phyloP scores from a whole-genome alignment of 2,329 filamentous ascomycete genomes.

The Epichloe sp. region DNA sequence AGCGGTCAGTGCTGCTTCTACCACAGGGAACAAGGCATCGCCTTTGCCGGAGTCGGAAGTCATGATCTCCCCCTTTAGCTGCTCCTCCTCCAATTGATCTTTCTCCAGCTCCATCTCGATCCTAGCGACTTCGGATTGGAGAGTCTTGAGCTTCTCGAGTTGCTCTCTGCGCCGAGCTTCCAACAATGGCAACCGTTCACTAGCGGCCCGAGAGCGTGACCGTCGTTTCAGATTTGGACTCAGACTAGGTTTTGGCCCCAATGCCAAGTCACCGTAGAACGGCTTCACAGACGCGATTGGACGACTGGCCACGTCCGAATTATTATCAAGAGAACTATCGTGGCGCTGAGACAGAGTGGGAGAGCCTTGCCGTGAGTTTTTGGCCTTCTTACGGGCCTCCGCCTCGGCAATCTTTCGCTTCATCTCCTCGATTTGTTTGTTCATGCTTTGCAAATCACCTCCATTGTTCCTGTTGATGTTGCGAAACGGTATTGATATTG shows the following conservation, averaged over 20 bases:
- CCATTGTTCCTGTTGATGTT: constrained; percentile 20
- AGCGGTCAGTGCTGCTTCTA: background rate
- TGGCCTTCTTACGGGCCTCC: constrained; percentile 40
- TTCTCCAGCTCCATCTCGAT: constrained; percentile 35
- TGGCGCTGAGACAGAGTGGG: constrained; percentile 16
- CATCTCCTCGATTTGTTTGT: constrained; percentile 47
- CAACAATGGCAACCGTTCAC: constrained; percentile 23
- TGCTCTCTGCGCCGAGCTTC: constrained; percentile 25
- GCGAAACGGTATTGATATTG: constrained; percentile 25
- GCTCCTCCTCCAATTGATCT: constrained; percentile 22
- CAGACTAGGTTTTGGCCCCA: background rate
- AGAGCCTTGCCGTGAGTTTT: constrained; percentile 19
- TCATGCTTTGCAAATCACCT: constrained; percentile 35
- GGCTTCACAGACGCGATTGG: background rate
- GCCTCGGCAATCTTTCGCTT: constrained; percentile 45
- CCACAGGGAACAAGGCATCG: background rate
- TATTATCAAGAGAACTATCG: constrained; percentile 14
- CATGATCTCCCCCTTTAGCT: constrained; percentile 16
- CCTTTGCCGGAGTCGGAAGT: constrained; percentile 10
- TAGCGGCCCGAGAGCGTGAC: constrained; percentile 21
- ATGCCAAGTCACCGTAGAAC: background rate
- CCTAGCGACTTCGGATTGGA: constrained; percentile 33
- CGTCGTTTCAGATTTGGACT: constrained; percentile 7
- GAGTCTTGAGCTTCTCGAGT: constrained; percentile 30
- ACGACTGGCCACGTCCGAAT: constrained; percentile 8